These are phyloP conservation scores for Flagelloscypha sp. DNA, from an alignment of 768 basidiomycete genomes.

Conservation along the genomic window DNA sequence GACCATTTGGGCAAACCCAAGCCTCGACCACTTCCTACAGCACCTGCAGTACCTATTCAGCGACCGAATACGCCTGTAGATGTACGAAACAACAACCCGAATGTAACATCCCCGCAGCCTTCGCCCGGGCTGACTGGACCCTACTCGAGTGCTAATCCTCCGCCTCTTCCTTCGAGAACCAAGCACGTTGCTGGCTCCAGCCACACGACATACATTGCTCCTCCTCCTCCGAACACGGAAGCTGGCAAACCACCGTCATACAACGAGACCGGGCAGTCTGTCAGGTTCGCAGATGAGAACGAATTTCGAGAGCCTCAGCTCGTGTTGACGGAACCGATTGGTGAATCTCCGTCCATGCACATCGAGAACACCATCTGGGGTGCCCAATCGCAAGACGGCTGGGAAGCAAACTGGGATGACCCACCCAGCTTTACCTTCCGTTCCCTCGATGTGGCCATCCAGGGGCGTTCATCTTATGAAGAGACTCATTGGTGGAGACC, in stretches of 20 bases:
- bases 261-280: no score
- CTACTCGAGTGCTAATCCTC: constrained; percentile 21
- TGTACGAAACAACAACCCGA: constrained; percentile 14
- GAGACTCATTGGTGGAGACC: constrained; percentile 67
- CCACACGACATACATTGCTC: constrained; percentile 31
- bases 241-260: constrained; percentile 37
- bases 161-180: constrained; percentile 31
- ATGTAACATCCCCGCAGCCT: constrained; percentile 24
- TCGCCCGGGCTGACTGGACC: constrained; percentile 1
- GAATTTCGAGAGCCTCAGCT: constrained; percentile 51
- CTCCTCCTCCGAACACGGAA: constrained; percentile 15
- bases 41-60: constrained; percentile 5
- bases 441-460: constrained; percentile 33
- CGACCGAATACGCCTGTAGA: constrained; percentile 11
- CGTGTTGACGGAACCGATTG: constrained; percentile 33
- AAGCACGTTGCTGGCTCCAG: constrained; percentile 34
- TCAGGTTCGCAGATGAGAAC: constrained; percentile 19
- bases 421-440: constrained; percentile 13
- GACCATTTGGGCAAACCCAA: no score
- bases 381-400: constrained; percentile 4
- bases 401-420: constrained; percentile 16
- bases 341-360: constrained; percentile 16
- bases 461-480: constrained; percentile 51
- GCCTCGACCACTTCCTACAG: constrained; percentile 9
- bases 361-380: constrained; percentile 11